Evolutionary conservation across 176 grass and related monocot genomes (phyloP).

Genomic region (Sorghum bicolor): Sorghum_bicolor_NCBIv3 NC_012877.2:10956501-10957000

Average conservation of each 20-base stretch:
- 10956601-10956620: not conserved
- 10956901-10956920: not conserved
- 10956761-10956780: not conserved
- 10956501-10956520: not conserved
- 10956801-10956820: not conserved
- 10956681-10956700: not conserved
- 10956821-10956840: fast-evolving
- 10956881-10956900: too few species aligned
- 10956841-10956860: not conserved
- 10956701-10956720: not conserved
- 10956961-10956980: too few species aligned
- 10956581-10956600: fast-evolving
- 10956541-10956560: not conserved
- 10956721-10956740: not conserved
- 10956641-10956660: not conserved
- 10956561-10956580: not conserved
- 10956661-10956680: fast-evolving
- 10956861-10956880: constrained; percentile 3
- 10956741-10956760: not conserved
- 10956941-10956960: too few species aligned
- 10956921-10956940: not conserved
- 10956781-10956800: not conserved
- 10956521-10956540: not conserved
- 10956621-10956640: not conserved
- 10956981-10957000: too few species aligned